Evolutionary conservation across 2,329 filamentous ascomycete species (phyloP).

Genomic region (Aspergillus piperis): DNA sequence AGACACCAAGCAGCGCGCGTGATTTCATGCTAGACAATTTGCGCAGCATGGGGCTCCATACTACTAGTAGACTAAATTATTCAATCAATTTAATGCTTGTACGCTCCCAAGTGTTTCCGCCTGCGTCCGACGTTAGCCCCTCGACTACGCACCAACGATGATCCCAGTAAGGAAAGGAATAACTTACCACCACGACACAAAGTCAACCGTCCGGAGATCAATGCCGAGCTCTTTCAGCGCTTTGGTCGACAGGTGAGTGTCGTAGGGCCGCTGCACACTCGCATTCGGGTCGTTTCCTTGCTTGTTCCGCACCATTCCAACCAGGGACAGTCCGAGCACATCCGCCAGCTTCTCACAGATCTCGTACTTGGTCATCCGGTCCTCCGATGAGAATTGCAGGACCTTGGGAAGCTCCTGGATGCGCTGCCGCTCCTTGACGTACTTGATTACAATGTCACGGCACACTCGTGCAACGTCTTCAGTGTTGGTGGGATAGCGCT

Average conservation of each 20-base stretch:
- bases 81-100: constrained; percentile 24
- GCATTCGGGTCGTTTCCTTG: constrained; percentile 72
- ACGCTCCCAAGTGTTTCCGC: constrained; percentile 34
- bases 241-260: constrained; percentile 81
- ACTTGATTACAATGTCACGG: constrained; percentile 71
- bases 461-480: constrained; percentile 81
- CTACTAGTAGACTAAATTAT: background rate
- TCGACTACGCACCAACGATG: constrained; percentile 10
- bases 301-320: constrained; percentile 65
- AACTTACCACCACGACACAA: constrained; percentile 74
- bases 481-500: constrained; percentile 85
- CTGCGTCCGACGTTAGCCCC: constrained; percentile 23
- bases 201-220: constrained; percentile 71
- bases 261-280: constrained; percentile 76
- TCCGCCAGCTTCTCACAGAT: constrained; percentile 78
- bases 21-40: background rate
- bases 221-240: constrained; percentile 72
- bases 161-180: constrained; percentile 21
- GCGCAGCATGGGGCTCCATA: background rate
- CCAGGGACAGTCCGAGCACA: constrained; percentile 73
- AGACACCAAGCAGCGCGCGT: background rate
- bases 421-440: constrained; percentile 55
- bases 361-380: constrained; percentile 84
- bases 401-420: constrained; percentile 63
- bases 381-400: constrained; percentile 84